Conservation (phyloP, 805 yeast genomes). For the Candida alai region DNA sequence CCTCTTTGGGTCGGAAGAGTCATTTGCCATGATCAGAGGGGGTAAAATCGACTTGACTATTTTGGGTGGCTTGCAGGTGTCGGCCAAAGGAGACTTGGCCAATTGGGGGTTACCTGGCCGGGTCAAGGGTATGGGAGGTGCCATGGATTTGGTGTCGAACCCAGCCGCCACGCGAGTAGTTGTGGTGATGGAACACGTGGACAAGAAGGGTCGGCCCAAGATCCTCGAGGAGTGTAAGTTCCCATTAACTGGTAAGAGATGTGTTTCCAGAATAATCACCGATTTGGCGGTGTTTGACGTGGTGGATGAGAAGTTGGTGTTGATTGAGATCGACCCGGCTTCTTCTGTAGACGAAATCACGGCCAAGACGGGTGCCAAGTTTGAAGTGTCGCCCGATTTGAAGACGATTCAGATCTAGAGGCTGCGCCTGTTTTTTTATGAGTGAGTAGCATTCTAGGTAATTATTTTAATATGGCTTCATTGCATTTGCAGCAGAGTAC, state of each 20-base stretch:
- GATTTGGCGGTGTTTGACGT: constrained; percentile 48
- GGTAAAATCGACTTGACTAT: constrained; percentile 44
- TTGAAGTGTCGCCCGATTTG: constrained; percentile 27
- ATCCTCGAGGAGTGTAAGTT: constrained; percentile 40
- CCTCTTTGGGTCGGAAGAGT: constrained; percentile 46
- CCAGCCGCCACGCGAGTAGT: constrained; percentile 43
- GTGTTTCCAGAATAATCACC: constrained; percentile 45
- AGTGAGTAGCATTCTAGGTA: too few species aligned
- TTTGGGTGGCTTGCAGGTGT: constrained; percentile 49
- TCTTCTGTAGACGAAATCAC: constrained; percentile 37
- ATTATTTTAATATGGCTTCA: too few species aligned
- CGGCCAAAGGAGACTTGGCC: constrained; percentile 46
- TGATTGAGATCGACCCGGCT: constrained; percentile 41
- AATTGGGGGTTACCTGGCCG: constrained; percentile 52
- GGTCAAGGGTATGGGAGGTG: constrained; percentile 53
- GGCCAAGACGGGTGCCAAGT: constrained; percentile 38
- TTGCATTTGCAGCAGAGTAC: too few species aligned
- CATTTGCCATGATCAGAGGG: constrained; percentile 48
- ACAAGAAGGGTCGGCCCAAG: constrained; percentile 45
- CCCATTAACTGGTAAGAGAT: constrained; percentile 45
- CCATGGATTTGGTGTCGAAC: constrained; percentile 50
- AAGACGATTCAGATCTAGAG: constrained; percentile 12
- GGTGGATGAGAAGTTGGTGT: constrained; percentile 31
- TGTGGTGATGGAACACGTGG: constrained; percentile 46
- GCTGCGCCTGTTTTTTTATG: too few species aligned